Evolutionary conservation across 1,284 basidiomycete genomes (phyloP).

Genomic region (Ceratobasidium sp.): DNA sequence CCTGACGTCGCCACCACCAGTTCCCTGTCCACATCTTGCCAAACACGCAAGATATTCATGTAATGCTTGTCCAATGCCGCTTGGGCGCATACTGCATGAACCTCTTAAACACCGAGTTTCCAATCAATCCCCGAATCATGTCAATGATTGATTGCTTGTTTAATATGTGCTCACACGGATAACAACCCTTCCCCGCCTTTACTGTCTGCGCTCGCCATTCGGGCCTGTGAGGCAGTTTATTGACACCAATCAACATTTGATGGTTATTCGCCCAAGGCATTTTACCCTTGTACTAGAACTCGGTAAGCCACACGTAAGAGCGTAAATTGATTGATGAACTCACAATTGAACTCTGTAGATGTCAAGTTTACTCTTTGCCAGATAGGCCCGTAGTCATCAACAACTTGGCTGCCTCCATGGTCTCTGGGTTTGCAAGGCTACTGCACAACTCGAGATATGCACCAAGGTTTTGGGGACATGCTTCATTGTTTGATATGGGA

Average conservation of each 20-base stretch:
- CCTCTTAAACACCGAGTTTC: not conserved
- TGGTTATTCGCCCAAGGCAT: too few species aligned
- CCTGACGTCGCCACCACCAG: constrained; percentile 44
- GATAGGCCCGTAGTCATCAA: constrained; percentile 32
- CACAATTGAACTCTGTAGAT: constrained; percentile 18
- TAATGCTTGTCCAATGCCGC: not conserved
- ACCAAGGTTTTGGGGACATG: not conserved
- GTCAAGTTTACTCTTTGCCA: not conserved
- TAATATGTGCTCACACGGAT: not conserved
- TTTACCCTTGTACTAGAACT: too few species aligned
- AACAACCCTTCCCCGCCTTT: not conserved
- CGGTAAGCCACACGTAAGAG: not conserved
- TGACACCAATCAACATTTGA: not conserved
- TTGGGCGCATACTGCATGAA: not conserved
- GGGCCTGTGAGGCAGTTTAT: not conserved
- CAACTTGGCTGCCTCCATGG: constrained; percentile 17
- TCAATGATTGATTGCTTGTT: not conserved
- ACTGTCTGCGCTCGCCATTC: not conserved
- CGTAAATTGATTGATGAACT: not conserved
- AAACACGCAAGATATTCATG: not conserved
- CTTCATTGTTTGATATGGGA: not conserved
- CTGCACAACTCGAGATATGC: constrained; percentile 2
- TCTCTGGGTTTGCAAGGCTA: not conserved
- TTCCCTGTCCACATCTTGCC: constrained; percentile 39
- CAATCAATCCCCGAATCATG: constrained; percentile 3